Conservation (phyloP, 163 green algal species). For the Volvox carteri region DNA sequence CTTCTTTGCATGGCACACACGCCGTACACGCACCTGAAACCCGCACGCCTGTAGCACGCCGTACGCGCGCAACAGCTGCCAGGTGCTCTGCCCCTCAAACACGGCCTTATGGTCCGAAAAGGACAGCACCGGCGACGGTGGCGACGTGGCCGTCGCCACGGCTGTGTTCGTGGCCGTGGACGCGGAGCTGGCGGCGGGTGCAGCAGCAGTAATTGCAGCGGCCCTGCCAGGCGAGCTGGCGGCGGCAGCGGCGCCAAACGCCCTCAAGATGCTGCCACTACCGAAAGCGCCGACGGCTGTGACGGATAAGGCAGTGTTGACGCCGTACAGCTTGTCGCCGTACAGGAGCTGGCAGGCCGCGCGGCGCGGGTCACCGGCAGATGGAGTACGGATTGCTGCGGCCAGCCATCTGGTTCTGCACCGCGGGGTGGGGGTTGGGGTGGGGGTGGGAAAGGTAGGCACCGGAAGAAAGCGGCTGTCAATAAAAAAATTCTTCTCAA, state of each 20-base stretch:
- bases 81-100: constrained; percentile 52
- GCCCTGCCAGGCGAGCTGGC: not conserved
- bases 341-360: not conserved
- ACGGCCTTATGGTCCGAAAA: constrained; percentile 53
- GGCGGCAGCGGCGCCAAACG: not conserved
- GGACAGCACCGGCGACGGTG: constrained; percentile 7
- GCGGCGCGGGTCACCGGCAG: not conserved
- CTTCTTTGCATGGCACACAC: too few species aligned
- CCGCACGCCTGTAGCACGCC: constrained; percentile 76
- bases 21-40: constrained; percentile 54
- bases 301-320: not conserved
- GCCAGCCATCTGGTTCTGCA: not conserved
- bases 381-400: not conserved
- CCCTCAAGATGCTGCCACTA: not conserved
- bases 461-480: too few species aligned
- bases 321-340: not conserved
- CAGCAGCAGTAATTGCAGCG: not conserved
- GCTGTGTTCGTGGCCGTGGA: not conserved
- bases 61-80: constrained; percentile 54
- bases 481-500: too few species aligned
- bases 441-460: too few species aligned
- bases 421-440: too few species aligned
- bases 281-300: not conserved
- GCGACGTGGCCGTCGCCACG: not conserved
- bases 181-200: not conserved